Percentiles rank a stretch among this genome's conserved stretches.
Conservation (phyloP, 108 stramenopile species). For the Fragilaria radians region DNA sequence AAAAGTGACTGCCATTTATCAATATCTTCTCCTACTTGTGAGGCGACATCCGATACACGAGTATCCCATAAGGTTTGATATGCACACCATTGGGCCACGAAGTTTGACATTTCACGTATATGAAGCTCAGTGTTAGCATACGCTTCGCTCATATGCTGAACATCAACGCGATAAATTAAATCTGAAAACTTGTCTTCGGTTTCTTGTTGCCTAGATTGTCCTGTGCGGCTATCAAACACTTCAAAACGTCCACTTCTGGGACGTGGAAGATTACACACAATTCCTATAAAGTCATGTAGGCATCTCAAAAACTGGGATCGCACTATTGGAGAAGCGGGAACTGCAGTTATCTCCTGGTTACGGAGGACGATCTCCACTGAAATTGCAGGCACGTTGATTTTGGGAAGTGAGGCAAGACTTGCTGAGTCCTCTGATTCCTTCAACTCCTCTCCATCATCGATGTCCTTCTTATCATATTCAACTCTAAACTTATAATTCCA, state of each 20-base stretch:
- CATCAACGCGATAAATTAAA: conserved; percentile 42
- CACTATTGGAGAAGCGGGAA: conserved; percentile 61
- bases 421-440: not conserved
- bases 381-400: conserved; percentile 33
- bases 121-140: conserved; percentile 69
- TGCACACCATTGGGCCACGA: conserved; percentile 88
- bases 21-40: conserved; percentile 74
- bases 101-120: conserved; percentile 50
- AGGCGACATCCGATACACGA: conserved; percentile 72
- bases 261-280: conserved; percentile 75
- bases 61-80: conserved; percentile 97
- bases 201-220: conserved; percentile 2
- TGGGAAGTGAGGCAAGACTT: conserved; percentile 6
- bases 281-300: conserved; percentile 77
- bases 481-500: conserved; percentile 55
- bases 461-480: conserved; percentile 1
- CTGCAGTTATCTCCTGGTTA: conserved; percentile 81
- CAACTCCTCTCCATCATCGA: conserved; percentile 16
- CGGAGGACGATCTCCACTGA: conserved; percentile 68
- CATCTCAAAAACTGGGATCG: conserved; percentile 63
- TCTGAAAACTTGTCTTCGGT: conserved; percentile 40
- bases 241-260: conserved; percentile 85
- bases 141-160: conserved; percentile 38
- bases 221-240: conserved; percentile 64
- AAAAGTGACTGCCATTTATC: conserved; percentile 84